A percentile compares a stretch with the other conserved stretches of the same genome.
phyloP scores from a whole-genome alignment of 805 yeast genomes.

The Saturnispora gosingensis region DNA sequence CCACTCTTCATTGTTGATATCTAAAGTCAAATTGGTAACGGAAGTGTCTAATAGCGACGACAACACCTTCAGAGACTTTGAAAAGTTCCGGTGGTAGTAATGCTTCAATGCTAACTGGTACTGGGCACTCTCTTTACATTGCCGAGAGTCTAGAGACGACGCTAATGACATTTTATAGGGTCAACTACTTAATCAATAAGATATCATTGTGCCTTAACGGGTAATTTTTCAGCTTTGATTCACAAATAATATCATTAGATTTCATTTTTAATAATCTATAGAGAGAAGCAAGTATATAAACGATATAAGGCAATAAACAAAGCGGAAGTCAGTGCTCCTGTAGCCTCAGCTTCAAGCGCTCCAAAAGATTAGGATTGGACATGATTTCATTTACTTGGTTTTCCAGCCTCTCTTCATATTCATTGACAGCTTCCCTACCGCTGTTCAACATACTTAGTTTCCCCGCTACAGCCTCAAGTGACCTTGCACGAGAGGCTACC shows the following conservation, averaged over 20 bases:
- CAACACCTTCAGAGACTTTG: not conserved
- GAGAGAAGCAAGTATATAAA: not conserved
- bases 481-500: not conserved
- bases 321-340: not conserved
- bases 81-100: constrained; percentile 5
- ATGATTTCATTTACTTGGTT: not conserved
- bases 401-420: not conserved
- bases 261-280: not conserved
- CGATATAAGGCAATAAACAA: not conserved
- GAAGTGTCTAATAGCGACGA: not conserved
- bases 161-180: not conserved
- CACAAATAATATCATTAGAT: not conserved
- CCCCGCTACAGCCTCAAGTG: not conserved
- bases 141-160: constrained; percentile 1
- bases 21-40: not conserved
- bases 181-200: not conserved
- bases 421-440: not conserved
- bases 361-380: not conserved
- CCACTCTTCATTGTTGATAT: not conserved
- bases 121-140: not conserved
- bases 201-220: not conserved
- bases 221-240: not conserved
- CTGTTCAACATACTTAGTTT: not conserved
- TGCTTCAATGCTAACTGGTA: constrained; percentile 2
- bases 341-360: not conserved